Evolutionary conservation across 225 moss, liverwort and hornwort genomes (phyloP).

Genomic region (Rhytidiadelphus loreus): DNA sequence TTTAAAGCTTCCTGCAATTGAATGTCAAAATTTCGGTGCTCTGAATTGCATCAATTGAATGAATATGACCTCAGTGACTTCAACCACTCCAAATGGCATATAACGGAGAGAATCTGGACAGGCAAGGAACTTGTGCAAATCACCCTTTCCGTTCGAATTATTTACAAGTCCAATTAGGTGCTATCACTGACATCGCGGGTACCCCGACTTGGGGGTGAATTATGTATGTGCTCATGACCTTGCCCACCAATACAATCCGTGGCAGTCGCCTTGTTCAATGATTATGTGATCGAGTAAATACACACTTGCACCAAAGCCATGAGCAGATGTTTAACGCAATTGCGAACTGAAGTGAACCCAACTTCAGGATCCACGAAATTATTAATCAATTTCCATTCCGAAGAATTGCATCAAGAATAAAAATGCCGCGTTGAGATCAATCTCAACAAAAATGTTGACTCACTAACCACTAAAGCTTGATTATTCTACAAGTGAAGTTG

Average conservation of each 20-base stretch:
- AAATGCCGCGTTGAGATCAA: too few species aligned
- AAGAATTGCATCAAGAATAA: too few species aligned
- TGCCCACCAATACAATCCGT: not conserved
- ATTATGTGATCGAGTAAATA: not conserved
- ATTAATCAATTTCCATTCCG: not conserved
- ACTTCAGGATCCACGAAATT: not conserved
- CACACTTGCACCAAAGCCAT: too few species aligned
- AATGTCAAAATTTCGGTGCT: too few species aligned
- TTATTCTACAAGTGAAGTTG: too few species aligned
- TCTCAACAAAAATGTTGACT: not conserved
- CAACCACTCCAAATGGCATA: too few species aligned
- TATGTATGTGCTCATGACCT: not conserved
- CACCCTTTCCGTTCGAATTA: not conserved
- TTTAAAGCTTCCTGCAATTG: not conserved
- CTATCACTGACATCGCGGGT: not conserved
- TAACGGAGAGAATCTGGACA: not conserved
- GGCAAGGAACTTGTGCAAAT: not conserved
- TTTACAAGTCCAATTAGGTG: not conserved
- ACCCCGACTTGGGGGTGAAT: too few species aligned
- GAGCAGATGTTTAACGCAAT: too few species aligned
- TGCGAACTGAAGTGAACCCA: not conserved
- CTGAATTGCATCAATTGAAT: too few species aligned
- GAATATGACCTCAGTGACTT: too few species aligned
- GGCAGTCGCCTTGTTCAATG: not conserved
- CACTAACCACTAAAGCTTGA: not conserved